Base-by-base conservation (phyloP, 2,329 filamentous ascomycete species). In the Pseudogymnoascus sp. region DNA sequence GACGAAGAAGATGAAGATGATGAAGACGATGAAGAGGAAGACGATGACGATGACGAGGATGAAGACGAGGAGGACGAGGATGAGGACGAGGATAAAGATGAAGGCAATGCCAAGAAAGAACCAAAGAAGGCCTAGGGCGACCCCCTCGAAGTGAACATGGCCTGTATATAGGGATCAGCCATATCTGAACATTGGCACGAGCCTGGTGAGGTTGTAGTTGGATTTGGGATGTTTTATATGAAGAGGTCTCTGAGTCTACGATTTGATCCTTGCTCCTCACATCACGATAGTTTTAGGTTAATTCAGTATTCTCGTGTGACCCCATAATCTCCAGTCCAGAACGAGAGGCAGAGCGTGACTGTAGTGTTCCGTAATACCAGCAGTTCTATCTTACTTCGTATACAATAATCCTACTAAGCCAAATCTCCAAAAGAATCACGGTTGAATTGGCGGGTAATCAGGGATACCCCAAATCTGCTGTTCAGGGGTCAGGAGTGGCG, bases 21-120 rank as follows among this genome's bases (percentile, higher is more conserved):
- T 2, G 22, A 37, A 10, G 40, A 35, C 5, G 28, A 56, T n/a
- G 43, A 56, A 4, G 28, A 35, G 5, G 63, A 35, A 2, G 60
- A 50, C 14, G 63, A 38, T 1, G 26, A 46, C 7, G 35, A 31
- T 11, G 19, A 26, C 7, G 43, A 59, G 2, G 22, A 59, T 2
- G 33, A 46, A 4, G 22, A 67, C 6, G 66, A 67, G 7, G 66
- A 69, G 3, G 61, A 66, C 3, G 76, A 72, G 10, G 73, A 73
- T 10, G 61, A 72, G 8, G 76, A 75, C 60, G 74, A 78, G 66
- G 66, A 72, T 72, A 19, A 71, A 77, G 70, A 70, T 5, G 43
- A 66, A 8, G 62, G 46, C 2, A 63, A 75, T 60, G 78, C 81
- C 71, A 77, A 74, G 64, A 67, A 74, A 0, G 73, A 75, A 38